phyloP scores from a whole-genome alignment of 2,329 filamentous ascomycete species.

The Fusarium dimerum region DNA sequence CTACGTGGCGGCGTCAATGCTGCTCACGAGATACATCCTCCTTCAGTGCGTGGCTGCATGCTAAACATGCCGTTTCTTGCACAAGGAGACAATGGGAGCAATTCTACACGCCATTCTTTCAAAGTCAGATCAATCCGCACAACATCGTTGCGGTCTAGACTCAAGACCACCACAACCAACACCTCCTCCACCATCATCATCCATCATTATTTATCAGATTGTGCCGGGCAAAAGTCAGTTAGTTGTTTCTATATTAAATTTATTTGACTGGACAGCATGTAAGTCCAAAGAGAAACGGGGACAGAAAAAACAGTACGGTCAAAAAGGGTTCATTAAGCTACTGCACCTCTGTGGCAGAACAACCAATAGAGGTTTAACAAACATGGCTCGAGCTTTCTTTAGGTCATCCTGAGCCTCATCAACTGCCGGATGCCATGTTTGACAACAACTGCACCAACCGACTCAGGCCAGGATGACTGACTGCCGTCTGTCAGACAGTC shows the following conservation, averaged over 20 bases:
- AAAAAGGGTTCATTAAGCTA: slow-evolving; percentile 4
- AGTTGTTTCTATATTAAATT: no score
- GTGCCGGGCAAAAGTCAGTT: no score
- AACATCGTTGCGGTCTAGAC: slow-evolving; percentile 14
- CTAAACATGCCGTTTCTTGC: slow-evolving; percentile 3
- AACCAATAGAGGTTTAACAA: not conserved
- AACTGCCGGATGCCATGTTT: not conserved
- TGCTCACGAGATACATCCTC: slow-evolving; percentile 25
- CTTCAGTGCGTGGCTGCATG: slow-evolving; percentile 18
- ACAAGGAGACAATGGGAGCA: slow-evolving; percentile 8
- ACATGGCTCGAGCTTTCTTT: not conserved
- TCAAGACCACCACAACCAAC: not conserved
- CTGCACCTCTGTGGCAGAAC: slow-evolving; percentile 2
- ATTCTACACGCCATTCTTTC: not conserved
- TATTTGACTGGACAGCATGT: no score
- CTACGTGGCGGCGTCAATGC: slow-evolving; percentile 20
- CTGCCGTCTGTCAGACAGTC: not conserved
- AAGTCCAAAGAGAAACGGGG: no score
- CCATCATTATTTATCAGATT: not conserved
- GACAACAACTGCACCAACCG: not conserved
- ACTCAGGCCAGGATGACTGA: not conserved
- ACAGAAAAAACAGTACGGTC: no score
- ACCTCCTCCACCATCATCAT: not conserved
- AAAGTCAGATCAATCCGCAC: not conserved
- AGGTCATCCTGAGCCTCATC: not conserved